Evolutionary conservation across 208 protist species (phyloP).

Genomic region (Leishmania aethiopica): DNA sequence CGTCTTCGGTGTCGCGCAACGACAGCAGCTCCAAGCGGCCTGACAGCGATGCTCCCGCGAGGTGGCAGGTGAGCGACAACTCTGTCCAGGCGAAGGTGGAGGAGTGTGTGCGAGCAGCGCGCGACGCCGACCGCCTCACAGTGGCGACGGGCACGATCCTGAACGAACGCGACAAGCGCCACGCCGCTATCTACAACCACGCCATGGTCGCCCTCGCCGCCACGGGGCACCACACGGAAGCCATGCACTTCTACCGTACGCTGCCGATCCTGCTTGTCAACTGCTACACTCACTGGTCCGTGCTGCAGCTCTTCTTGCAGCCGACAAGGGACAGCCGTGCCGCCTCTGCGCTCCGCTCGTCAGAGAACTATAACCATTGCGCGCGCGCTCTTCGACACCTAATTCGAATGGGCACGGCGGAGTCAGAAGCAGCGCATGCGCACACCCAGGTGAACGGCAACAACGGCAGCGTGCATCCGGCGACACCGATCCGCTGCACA

Average conservation of each 20-base stretch:
- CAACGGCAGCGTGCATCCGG: neutral
- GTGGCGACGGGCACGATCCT: constrained; percentile 21
- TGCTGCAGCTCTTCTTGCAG: constrained; percentile 31
- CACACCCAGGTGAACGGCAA: neutral
- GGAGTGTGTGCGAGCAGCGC: neutral
- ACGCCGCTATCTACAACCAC: constrained; percentile 50
- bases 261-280: constrained; percentile 20
- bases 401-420: neutral
- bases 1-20: neutral
- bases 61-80: neutral
- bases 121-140: constrained; percentile 6
- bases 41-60: neutral
- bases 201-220: constrained; percentile 43
- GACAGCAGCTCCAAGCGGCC: neutral
- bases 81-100: neutral
- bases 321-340: constrained; percentile 6
- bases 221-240: constrained; percentile 26
- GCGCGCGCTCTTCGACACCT: constrained; percentile 21
- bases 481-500: constrained; percentile 3
- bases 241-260: constrained; percentile 36
- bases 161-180: constrained; percentile 15
- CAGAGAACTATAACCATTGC: constrained; percentile 25
- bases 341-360: constrained; percentile 11
- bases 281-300: constrained; percentile 35
- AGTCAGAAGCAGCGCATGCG: no score